Base-by-base conservation (phyloP, 169 alveolate species). In the Babesia gibsoni region DNA sequence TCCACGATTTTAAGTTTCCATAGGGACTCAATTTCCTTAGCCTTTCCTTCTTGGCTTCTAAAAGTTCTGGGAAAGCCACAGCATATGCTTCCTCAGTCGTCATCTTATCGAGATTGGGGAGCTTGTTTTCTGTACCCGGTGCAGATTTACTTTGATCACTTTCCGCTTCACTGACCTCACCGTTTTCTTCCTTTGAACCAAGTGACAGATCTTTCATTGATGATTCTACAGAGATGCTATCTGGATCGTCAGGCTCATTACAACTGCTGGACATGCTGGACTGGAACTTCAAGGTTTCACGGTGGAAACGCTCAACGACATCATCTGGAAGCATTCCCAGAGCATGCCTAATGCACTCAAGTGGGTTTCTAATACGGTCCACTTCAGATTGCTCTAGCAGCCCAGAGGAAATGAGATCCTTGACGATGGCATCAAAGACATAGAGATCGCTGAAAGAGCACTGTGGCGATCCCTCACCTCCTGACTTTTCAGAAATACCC, bases 1-100 rank as follows among this genome's bases (percentile, higher is more conserved):
- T 91, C 97, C 97, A 93, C 16, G 94, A 58, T 29, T 83, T 81
- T 18, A 92, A 73, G 10, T 61, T 80, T 14, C 96, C 96, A 75
- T 89, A 93, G 4, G 96, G 96, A 10, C 94, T 84, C 22, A 52
- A 53, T 50, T 83, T 77, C 48, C 92, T 46, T n/a, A 89, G 73
- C 32, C 91, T 73, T 64, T 89, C 85, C 49, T 89, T 87, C 72
- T 91, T 91, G 29, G 84, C 91, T 29, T 58, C 87, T 73, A 92
- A 83, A 18, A 83, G 59, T 63, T 91, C 95, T 20, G 94, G 91
- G 92, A 84, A 83, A 16, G 79, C 33, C 7, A 64, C 48, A 32
- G 65, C 68, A 66, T 75, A 46, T 9, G 84, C 77, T 57, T 78
- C 69, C 37, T 57, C 35, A n/a, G 85, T 70, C 29, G 77, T 50